phyloP scores from a whole-genome alignment of 2,329 filamentous ascomycete genomes.

The Hypocrella siamensis region DNA sequence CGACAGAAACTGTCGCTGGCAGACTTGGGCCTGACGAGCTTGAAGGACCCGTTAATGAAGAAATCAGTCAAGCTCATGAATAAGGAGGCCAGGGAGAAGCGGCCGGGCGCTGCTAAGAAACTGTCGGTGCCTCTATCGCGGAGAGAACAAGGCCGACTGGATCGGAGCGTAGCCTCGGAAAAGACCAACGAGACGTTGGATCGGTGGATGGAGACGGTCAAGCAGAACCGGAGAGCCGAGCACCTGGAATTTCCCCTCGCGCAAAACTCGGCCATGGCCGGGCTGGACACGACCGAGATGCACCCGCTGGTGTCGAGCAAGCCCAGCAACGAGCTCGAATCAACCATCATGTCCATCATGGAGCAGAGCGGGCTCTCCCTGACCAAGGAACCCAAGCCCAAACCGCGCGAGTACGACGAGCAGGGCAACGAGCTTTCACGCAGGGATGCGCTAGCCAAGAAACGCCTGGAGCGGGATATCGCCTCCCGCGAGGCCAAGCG shows the following conservation, averaged over 20 bases:
- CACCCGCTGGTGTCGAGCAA: conserved; percentile 46
- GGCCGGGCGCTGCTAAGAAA: conserved; percentile 40
- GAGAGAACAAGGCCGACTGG: conserved; percentile 71
- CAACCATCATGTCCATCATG: conserved; percentile 75
- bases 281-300: conserved; percentile 46
- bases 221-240: conserved; percentile 81
- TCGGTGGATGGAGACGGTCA: conserved; percentile 89
- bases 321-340: conserved; percentile 67
- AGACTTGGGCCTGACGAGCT: conserved; percentile 55
- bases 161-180: conserved; percentile 69
- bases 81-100: conserved; percentile 39
- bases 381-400: conserved; percentile 26
- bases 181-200: conserved; percentile 85
- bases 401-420: conserved; percentile 49
- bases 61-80: conserved; percentile 63
- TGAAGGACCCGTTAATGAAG: conserved; percentile 61
- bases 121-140: conserved; percentile 71
- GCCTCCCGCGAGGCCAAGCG: conserved; percentile 80
- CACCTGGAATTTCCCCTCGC: conserved; percentile 78
- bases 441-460: conserved; percentile 54
- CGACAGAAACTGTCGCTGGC: conserved; percentile 57
- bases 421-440: conserved; percentile 58
- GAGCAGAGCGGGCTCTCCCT: conserved; percentile 67
- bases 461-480: conserved; percentile 68
- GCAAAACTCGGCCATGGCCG: conserved; percentile 48